Evolutionary conservation across 345 rosid species (phyloP), one percentile per base, ranked within the genome.

Genomic region (Ceriops decandra): DNA sequence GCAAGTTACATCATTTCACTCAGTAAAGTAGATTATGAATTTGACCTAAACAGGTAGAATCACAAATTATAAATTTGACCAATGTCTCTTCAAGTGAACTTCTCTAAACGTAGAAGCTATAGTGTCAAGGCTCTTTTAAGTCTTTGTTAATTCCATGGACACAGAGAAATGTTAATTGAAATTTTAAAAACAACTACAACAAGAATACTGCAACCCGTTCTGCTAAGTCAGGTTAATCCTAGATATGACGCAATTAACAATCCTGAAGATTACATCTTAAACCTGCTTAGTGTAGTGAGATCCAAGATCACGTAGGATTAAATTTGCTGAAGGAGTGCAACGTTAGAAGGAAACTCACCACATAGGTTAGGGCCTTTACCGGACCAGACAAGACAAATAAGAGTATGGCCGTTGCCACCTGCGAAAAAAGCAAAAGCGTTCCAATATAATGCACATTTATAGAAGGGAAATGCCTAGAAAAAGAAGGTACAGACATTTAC

Each of bases 311-410:
- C 16, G 49, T 26, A 6, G 46, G 51, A 21, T 35, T 4, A 22
- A 57, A 49, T 36, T 1, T 42, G 49, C 1, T 42, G 17, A 42
- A 42, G 49, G 49, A 5, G 15, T 42, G 49, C 49, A 6, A n/a
- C 4, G 16, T 22, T 8, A 56, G 51, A 33, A 26, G 32, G 54
- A 53, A 60, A 61, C 95, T 89, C 77, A 93, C 98, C 89, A 91
- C 72, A 82, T 85, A 91, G 58, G 87, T 84, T 69, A 93, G 76
- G 24, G 98, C 95, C 76, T 93, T 93, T 60, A 89, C 86, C 0
- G 97, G 97, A 79, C 98, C 98, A 46, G 95, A 89, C 78, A 93
- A 77, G 35, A 93, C 95, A 73, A 93, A 84, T 76, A 93, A 78
- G 16, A 93, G 81, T 86, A 89, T 79, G 30, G 91, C 87, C 2